Evolutionary conservation across 2,329 filamentous ascomycete species (phyloP), one percentile per base, ranked within the genome.

Genomic region (Aspergillus piperis): DNA sequence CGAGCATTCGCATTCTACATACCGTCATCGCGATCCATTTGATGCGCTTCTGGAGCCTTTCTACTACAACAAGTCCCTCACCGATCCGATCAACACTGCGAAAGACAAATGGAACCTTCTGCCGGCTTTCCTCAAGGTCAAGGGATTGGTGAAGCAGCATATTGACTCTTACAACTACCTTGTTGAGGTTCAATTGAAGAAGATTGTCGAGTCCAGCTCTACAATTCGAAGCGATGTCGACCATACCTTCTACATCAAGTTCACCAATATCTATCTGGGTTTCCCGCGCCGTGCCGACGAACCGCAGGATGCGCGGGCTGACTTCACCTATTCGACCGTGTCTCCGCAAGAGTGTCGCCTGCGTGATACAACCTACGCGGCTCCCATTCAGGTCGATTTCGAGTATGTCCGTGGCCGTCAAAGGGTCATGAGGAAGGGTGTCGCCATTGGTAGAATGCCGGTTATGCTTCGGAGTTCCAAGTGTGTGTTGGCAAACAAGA

Each of bases 141-240:
- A 99, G 78, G 93, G 93, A 59, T 82, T 97, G 59, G 93, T 97
- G 56, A 97, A 97, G 77, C 94, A 98, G 82, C 93, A 97, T 76
- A 94, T 96, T 73, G 96, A 99, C 80, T 98, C 95, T 23, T 99
- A 96, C 83, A 97, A 99, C 79, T 96, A 95, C 79, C 98, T 99
- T 70, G 90, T 97, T 67, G 92, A 99, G 69, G 90, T 96, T 59
- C 93, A 98, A 74, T 88, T 99, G 75, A 96, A 96, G 79, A 93
- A 97, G 70, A 99, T 99, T 68, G 90, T 99, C 66, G 88, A 91
- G 73, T 91, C 94, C 54, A 98, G 97, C 75, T 88, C 90, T 52
- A 89, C 88, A 42, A 90, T 99, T 64, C 87, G 90, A 67, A 96
- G 93, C 77, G 94, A 98, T 81, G 90, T 95, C 49, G 92, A 98